Conservation (phyloP, 345 rosid species). For the Lumnitzera racemosa region DNA sequence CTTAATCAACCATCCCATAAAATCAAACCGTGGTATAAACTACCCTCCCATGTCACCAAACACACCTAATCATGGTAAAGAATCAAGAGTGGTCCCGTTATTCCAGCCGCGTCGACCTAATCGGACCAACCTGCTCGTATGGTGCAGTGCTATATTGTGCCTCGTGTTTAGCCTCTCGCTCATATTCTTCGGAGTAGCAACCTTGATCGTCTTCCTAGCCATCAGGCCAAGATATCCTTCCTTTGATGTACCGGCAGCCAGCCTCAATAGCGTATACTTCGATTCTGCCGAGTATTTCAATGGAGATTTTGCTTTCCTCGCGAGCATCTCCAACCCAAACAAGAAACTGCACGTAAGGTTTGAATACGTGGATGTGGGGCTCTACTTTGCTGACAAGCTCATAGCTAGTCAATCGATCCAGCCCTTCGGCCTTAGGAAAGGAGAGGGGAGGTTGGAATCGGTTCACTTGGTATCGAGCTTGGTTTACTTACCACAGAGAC, state of each 20-base stretch:
- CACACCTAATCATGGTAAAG: constrained; percentile 7
- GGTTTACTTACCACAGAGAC: constrained; percentile 63
- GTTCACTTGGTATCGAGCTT: constrained; percentile 68
- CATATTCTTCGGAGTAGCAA: constrained; percentile 74
- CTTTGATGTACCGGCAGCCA: constrained; percentile 68
- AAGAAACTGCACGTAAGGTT: constrained; percentile 54
- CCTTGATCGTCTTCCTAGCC: constrained; percentile 51
- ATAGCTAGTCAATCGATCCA: constrained; percentile 49
- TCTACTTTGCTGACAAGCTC: constrained; percentile 53
- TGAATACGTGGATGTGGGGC: constrained; percentile 47
- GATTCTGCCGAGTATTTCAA: constrained; percentile 78
- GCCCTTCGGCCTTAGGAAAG: constrained; percentile 56
- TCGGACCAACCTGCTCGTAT: constrained; percentile 51
- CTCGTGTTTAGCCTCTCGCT: constrained; percentile 65
- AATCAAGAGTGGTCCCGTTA: constrained; percentile 17
- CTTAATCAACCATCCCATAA: constrained; percentile 1
- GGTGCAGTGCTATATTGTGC: constrained; percentile 74
- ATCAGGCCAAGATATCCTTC: constrained; percentile 60
- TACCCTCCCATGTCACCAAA: constrained; percentile 9
- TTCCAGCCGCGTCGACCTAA: constrained; percentile 35
- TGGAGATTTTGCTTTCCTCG: constrained; percentile 56
- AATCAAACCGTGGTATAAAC: constrained; percentile 3
- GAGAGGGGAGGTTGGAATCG: constrained; percentile 41
- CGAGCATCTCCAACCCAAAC: constrained; percentile 77
- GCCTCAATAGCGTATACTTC: constrained; percentile 64